Conservation (phyloP, 148 eudicot species). For the Diospyros lotus region DNA sequence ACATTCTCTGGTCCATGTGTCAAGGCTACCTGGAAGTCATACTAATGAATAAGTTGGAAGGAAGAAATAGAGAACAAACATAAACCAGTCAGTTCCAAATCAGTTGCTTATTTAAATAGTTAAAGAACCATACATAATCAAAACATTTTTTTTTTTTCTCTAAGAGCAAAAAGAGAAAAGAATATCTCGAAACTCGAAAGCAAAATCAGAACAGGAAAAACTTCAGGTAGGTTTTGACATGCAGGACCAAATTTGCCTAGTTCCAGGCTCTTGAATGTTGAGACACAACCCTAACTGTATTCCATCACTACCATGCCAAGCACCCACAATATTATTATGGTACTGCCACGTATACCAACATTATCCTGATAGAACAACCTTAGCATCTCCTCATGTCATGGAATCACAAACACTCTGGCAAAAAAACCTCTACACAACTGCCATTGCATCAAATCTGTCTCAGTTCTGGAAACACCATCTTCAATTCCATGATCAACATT, state of each 20-base stretch:
- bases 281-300: neutral
- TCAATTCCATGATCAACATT: neutral
- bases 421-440: neutral
- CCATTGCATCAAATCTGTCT: neutral
- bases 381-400: neutral
- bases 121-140: neutral
- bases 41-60: constrained; percentile 6
- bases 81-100: neutral
- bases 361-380: neutral
- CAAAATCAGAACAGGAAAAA: neutral
- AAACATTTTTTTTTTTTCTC: constrained; percentile 4
- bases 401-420: neutral
- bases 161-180: neutral
- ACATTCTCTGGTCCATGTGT: constrained; percentile 99
- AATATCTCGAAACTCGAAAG: neutral
- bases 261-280: constrained; percentile 7
- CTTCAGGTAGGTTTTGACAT: neutral
- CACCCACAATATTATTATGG: neutral
- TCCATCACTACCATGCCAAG: neutral
- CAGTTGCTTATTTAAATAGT: neutral
- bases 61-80: neutral
- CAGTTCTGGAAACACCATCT: neutral
- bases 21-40: constrained; percentile 67
- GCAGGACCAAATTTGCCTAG: neutral
- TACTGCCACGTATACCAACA: neutral